Percentiles rank a stretch among this genome's conserved stretches.
These are phyloP conservation scores for Tuber magnatum DNA, from an alignment of 495 filamentous ascomycete species.

Conservation along the genomic window DNA sequence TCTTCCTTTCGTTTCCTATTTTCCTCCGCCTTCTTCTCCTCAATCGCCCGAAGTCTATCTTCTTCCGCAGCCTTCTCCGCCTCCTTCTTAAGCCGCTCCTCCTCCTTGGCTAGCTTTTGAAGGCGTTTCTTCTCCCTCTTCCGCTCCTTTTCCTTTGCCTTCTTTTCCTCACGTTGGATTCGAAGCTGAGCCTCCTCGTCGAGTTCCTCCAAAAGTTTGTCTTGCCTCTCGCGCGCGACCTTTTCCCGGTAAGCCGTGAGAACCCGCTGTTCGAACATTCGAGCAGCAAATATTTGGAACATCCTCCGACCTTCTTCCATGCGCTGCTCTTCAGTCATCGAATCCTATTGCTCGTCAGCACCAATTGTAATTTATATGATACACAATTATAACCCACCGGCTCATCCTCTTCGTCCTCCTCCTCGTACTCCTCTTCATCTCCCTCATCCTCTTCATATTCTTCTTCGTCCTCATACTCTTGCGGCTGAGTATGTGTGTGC, in stretches of 20 bases:
- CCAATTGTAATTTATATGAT: conserved; percentile 42
- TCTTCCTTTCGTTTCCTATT: conserved; percentile 73
- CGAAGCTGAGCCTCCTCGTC: conserved; percentile 70
- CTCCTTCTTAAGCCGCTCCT: conserved; percentile 78
- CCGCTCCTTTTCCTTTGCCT: conserved; percentile 84
- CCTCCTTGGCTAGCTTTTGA: conserved; percentile 78
- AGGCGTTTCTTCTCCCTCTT: conserved; percentile 81
- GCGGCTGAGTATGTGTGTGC: conserved; percentile 51
- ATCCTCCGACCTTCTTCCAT: conserved; percentile 98
- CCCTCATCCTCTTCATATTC: conserved; percentile 72
- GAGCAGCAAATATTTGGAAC: conserved; percentile 98
- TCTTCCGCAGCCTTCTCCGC: conserved; percentile 91
- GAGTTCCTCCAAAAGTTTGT: conserved; percentile 84
- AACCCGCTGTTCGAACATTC: conserved; percentile 98
- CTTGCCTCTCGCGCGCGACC: conserved; percentile 82
- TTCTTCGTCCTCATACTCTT: conserved; percentile 61
- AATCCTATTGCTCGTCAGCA: conserved; percentile 57
- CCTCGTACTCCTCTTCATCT: conserved; percentile 84
- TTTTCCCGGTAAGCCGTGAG: conserved; percentile 96
- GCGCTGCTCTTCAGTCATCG: conserved; percentile 94
- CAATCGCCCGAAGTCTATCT: conserved; percentile 63
- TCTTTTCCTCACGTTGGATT: conserved; percentile 78
- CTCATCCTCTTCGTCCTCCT: conserved; percentile 80
- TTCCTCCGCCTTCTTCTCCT: conserved; percentile 75
- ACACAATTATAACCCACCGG: conserved; percentile 29